Percentiles rank a stretch among this genome's conserved stretches.
These are phyloP conservation scores for Priceomyces haplophilus DNA, from an alignment of 805 yeast genomes.

Conservation along the genomic window DNA sequence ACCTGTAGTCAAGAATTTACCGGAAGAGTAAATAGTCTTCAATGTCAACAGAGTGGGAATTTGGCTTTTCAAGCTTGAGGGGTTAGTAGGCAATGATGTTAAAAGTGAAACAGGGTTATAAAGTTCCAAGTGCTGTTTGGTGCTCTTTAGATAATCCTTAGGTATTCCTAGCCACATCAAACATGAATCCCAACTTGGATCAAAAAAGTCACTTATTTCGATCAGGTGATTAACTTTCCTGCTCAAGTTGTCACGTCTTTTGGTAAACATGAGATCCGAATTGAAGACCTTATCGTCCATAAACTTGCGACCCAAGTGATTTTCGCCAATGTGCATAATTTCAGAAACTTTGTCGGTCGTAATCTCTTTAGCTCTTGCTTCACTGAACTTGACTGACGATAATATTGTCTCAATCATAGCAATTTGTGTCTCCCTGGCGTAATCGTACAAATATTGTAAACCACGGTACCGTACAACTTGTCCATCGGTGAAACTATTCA, in stretches of 20 bases:
- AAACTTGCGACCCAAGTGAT: constrained; percentile 60
- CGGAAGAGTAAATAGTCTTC: constrained; percentile 39
- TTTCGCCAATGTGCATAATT: constrained; percentile 60
- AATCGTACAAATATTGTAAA: constrained; percentile 59
- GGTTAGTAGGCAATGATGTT: constrained; percentile 27
- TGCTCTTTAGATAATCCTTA: constrained; percentile 21
- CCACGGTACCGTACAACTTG: constrained; percentile 62
- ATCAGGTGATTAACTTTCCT: constrained; percentile 59
- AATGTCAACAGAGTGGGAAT: constrained; percentile 38
- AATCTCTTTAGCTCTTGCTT: constrained; percentile 58
- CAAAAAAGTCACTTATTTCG: constrained; percentile 71
- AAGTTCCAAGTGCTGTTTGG: constrained; percentile 27
- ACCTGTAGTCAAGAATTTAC: constrained; percentile 40
- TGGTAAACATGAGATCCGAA: constrained; percentile 78
- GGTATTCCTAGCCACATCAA: constrained; percentile 44
- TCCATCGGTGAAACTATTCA: constrained; percentile 49
- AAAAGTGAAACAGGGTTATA: constrained; percentile 33
- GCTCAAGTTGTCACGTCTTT: constrained; percentile 59
- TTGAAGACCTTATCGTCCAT: constrained; percentile 61
- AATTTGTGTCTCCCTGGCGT: constrained; percentile 65
- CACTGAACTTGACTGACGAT: constrained; percentile 61
- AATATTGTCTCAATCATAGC: constrained; percentile 65
- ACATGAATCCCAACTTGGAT: constrained; percentile 66
- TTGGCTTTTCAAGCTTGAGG: constrained; percentile 28
- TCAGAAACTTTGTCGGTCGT: constrained; percentile 61